These are phyloP conservation scores for Melastoma candidum DNA, from an alignment of 441 rosid genomes.

Conservation along the genomic window DNA sequence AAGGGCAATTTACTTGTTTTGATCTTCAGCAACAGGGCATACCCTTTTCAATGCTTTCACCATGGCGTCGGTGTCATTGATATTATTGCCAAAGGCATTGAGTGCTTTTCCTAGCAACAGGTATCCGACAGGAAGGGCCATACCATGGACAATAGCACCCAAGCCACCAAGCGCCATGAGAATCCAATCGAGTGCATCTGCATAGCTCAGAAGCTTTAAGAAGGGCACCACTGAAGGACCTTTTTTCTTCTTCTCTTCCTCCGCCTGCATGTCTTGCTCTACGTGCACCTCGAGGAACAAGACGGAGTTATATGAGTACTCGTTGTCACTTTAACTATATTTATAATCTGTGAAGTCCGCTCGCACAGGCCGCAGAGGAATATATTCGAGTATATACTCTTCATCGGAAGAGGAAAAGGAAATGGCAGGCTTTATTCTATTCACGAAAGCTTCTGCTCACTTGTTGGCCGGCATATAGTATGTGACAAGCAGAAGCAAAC, in stretches of 20 bases:
- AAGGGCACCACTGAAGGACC: slow-evolving; percentile 20
- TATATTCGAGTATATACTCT: too few relatives aligned
- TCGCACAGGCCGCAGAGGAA: too few relatives aligned
- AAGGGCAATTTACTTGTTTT: too few relatives aligned
- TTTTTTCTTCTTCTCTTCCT: slow-evolving; percentile 6
- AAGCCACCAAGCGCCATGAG: slow-evolving; percentile 47
- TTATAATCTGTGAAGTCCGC: too few relatives aligned
- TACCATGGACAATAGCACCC: slow-evolving; percentile 47
- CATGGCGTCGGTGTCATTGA: slow-evolving; percentile 17
- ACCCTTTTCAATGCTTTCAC: slow-evolving; percentile 39
- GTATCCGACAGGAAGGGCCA: slow-evolving; percentile 57
- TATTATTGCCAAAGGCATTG: slow-evolving; percentile 39
- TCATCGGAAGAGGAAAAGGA: too few relatives aligned
- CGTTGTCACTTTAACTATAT: too few relatives aligned
- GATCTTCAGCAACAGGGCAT: not conserved
- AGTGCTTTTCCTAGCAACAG: slow-evolving; percentile 56
- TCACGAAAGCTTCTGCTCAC: too few relatives aligned
- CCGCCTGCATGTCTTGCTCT: not conserved
- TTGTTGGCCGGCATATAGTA: too few relatives aligned
- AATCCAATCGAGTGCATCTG: slow-evolving; percentile 42
- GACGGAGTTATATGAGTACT: too few relatives aligned
- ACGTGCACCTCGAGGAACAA: too few relatives aligned
- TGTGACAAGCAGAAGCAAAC: too few relatives aligned
- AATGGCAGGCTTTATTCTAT: too few relatives aligned
- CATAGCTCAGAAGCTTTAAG: slow-evolving; percentile 38